Evolutionary conservation across 179 eudicot species (phyloP).

Genomic region (Silene noctiflora): DNA sequence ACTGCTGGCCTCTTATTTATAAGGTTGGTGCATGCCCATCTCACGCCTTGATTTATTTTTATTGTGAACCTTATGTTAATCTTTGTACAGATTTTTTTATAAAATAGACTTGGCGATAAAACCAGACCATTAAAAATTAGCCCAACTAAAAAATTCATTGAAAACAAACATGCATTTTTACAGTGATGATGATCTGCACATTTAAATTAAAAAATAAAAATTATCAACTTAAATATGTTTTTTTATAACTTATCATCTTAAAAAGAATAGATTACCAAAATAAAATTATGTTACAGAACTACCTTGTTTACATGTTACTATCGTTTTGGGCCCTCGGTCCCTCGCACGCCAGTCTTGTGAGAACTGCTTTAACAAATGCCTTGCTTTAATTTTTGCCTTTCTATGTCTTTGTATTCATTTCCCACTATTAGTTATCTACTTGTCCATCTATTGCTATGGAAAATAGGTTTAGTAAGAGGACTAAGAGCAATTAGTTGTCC

Average conservation of each 20-base stretch:
- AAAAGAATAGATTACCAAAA: too few species aligned
- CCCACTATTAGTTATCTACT: too few species aligned
- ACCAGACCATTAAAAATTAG: background rate
- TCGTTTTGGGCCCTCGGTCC: background rate
- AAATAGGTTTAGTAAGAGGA: too few species aligned
- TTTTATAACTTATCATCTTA: too few species aligned
- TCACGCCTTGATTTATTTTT: background rate
- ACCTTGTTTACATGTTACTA: background rate
- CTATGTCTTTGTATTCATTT: background rate
- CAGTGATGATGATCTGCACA: too few species aligned
- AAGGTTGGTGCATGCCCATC: slow-evolving; percentile 43
- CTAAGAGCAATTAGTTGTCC: background rate
- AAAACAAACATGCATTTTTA: too few species aligned
- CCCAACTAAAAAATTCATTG: too few species aligned
- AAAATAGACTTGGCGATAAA: background rate
- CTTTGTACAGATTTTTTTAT: background rate
- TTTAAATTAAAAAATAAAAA: too few species aligned
- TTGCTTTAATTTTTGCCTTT: background rate
- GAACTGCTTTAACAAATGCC: background rate
- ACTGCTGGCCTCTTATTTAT: slow-evolving; percentile 83
- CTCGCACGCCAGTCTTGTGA: background rate
- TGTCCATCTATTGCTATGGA: too few species aligned
- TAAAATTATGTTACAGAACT: too few species aligned
- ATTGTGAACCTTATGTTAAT: background rate
- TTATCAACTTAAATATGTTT: too few species aligned